Evolutionary conservation across 1,139 yeast genomes (phyloP), one percentile per base, ranked within the genome.

Genomic region (Yamadazyma diospyri): DNA sequence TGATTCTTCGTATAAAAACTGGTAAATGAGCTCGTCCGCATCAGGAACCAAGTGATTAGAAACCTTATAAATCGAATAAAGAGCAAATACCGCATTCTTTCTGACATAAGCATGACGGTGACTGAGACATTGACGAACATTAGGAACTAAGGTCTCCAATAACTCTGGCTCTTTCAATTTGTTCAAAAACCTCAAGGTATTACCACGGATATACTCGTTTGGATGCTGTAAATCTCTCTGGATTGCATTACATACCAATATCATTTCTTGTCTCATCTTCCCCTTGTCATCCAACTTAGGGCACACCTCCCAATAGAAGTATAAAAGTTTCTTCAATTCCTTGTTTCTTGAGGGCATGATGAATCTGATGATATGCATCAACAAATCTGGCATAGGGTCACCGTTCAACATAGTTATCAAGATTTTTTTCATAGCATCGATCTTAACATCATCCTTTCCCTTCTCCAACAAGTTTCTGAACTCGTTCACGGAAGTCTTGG

Each of bases 91-190:
- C 7, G 98, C 98, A 57, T 94, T 92, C 61, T 94, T 94, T 57
- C 99, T 81, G 41, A 94, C 98, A 55, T 94, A 94, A 7, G 98
- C 95, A 59, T 92, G 97, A 49, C 98, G 84, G 60, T 94, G 96
- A 47, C 85, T 95, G 48, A 94, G 70, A 64, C 97, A 88, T 41
- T 80, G 79, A 51, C 96, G 78, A 32, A 89, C 89, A 30, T 94
- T 82, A 25, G 98, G 97, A 27, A 92, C 94, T 61, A 94, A 73
- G 34, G 97, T 95, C 61, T 94, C 98, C 56, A 94, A 73, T 47
- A 94, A 74, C 57, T 92, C 98, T 1, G 95, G 83, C 62, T 94
- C 98, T 54, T 81, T 83, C 57, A 94, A 72, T 57, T 92, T 94
- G 43, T 92, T 79, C 55, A 94, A 72, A 59, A 88, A 92, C 51